Conservation (phyloP, 2,329 filamentous ascomycete species). For the Venturia nashicola region DNA sequence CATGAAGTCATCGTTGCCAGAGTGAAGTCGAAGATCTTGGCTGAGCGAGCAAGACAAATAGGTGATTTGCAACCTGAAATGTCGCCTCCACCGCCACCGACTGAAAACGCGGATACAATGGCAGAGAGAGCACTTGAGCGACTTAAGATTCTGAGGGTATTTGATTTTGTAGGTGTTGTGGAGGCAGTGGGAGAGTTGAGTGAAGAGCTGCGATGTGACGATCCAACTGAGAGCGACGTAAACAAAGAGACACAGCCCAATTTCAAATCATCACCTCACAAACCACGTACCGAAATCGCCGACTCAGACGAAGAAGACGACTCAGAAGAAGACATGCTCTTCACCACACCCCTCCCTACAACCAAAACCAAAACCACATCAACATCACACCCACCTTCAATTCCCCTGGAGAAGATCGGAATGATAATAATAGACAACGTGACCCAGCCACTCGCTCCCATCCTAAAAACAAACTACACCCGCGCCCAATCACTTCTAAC, state of each 20-base stretch:
- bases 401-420: not conserved
- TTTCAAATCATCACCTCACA: not conserved
- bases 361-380: not conserved
- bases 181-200: constrained; percentile 34
- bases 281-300: constrained; percentile 14
- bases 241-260: not conserved
- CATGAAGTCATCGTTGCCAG: constrained; percentile 20
- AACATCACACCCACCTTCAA: not conserved
- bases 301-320: constrained; percentile 20
- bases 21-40: constrained; percentile 10
- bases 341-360: constrained; percentile 14
- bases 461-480: constrained; percentile 25
- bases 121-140: constrained; percentile 28
- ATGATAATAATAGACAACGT: constrained; percentile 30
- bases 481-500: constrained; percentile 29
- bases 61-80: constrained; percentile 4
- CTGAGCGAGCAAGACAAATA: not conserved
- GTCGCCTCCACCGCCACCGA: not conserved
- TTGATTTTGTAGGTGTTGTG: constrained; percentile 35
- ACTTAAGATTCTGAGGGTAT: constrained; percentile 37
- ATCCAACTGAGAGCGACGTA: not conserved
- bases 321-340: constrained; percentile 18
- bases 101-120: constrained; percentile 15
- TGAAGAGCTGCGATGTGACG: constrained; percentile 19
- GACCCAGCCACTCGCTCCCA: constrained; percentile 23